phyloP scores from a whole-genome alignment of 177 flowering plant species.

The Tripterygium wilfordii region DNA sequence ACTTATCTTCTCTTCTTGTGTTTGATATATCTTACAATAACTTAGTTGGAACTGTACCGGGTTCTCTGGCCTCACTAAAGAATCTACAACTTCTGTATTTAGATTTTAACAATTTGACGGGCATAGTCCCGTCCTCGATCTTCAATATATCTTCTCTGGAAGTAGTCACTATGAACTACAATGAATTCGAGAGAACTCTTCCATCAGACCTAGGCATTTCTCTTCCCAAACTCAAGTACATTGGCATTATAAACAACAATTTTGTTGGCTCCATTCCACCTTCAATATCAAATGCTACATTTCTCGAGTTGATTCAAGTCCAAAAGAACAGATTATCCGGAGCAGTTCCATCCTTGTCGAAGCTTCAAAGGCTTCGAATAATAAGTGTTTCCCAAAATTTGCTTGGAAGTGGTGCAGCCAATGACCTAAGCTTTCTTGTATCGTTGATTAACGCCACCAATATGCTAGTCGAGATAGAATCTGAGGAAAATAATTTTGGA shows the following conservation, averaged over 20 bases:
- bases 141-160: slow-evolving; percentile 3
- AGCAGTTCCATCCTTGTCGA: slow-evolving; percentile 12
- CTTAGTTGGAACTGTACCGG: slow-evolving; percentile 5
- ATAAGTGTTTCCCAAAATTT: background rate
- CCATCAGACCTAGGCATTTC: background rate
- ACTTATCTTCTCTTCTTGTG: background rate
- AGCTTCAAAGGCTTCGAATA: slow-evolving; percentile 5
- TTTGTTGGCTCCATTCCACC: slow-evolving; percentile 7
- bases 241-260: background rate
- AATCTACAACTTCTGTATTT: background rate
- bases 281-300: slow-evolving; percentile 1
- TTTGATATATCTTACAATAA: background rate
- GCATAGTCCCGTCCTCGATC: slow-evolving; percentile 4
- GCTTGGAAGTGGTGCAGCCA: slow-evolving; percentile 9
- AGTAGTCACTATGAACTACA: background rate
- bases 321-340: background rate
- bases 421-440: slow-evolving; percentile 12
- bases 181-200: background rate
- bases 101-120: background rate
- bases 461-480: background rate
- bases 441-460: slow-evolving; percentile 9
- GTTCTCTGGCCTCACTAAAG: background rate
- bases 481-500: slow-evolving; percentile 7
- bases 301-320: background rate
- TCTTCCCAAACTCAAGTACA: slow-evolving; percentile 2